Evolutionary conservation across 176 grass and related monocot genomes (phyloP).

Genomic region (Carex scoparia): DNA sequence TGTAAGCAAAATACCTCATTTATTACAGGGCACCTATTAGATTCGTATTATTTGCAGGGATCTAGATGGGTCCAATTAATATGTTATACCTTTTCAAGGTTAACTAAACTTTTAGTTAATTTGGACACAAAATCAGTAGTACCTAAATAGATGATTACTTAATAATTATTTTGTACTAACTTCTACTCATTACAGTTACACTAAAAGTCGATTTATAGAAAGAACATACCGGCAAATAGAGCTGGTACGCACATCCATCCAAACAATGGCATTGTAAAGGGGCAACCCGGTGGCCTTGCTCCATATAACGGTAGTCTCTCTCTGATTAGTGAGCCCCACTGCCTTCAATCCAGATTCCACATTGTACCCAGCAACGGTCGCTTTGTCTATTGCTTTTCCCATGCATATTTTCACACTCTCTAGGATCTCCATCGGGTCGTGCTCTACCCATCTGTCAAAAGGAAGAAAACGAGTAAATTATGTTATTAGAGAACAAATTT

Average conservation of each 20-base stretch:
- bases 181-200: not conserved
- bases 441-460: conserved; percentile 77
- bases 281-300: conserved; percentile 84
- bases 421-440: conserved; percentile 87
- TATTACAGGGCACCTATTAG: not conserved
- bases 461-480: not conserved
- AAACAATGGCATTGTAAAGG: conserved; percentile 87
- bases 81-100: not conserved
- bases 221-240: conserved; percentile 59
- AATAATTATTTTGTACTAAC: not conserved
- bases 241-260: conserved; percentile 97
- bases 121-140: not conserved
- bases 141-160: not conserved
- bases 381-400: conserved; percentile 50
- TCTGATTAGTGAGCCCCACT: conserved; percentile 88
- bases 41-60: not conserved
- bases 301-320: conserved; percentile 91
- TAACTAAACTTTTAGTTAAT: not conserved
- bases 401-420: conserved; percentile 68
- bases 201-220: not conserved
- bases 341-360: conserved; percentile 55
- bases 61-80: not conserved
- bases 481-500: not conserved
- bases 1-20: not conserved
- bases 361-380: conserved; percentile 41